Evolutionary conservation across 75 land plant species (phyloP).

Genomic region (Cryptomeria japonica): DNA sequence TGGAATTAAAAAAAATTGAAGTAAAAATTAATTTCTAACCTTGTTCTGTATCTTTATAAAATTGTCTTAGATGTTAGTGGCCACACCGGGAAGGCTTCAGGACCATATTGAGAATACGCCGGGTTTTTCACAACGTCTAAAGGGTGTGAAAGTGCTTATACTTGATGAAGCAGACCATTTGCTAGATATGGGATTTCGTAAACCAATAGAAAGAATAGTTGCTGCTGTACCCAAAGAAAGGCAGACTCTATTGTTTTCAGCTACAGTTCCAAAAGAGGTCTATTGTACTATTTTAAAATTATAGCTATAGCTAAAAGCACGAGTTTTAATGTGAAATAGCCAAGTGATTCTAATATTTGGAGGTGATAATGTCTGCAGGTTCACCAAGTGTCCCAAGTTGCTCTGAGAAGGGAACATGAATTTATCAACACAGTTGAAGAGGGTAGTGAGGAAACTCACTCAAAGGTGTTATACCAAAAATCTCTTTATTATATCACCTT

Average conservation of each 20-base stretch:
- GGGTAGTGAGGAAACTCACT: constrained; percentile 90
- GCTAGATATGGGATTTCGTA: constrained; percentile 95
- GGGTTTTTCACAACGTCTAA: constrained; percentile 71
- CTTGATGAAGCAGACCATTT: constrained; percentile 99
- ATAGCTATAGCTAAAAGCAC: neutral
- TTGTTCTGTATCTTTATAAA: neutral
- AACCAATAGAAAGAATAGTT: constrained; percentile 71
- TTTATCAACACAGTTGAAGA: constrained; percentile 91
- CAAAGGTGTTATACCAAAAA: constrained; percentile 53
- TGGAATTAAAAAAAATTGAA: neutral
- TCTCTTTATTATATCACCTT: neutral
- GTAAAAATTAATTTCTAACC: neutral
- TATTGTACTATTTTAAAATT: neutral
- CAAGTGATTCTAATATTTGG: neutral
- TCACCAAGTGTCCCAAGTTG: constrained; percentile 75
- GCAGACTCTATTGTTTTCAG: constrained; percentile 99
- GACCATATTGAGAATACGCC: constrained; percentile 91
- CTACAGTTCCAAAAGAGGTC: constrained; percentile 96
- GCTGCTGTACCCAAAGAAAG: constrained; percentile 85
- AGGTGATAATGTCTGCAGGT: constrained; percentile 53
- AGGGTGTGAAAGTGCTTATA: constrained; percentile 78
- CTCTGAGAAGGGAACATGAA: constrained; percentile 86
- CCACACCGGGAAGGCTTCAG: constrained; percentile 94
- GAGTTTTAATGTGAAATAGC: neutral
- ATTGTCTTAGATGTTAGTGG: constrained; percentile 80